Evolutionary conservation across 371 early-diverging fungal species (phyloP), one percentile per base, ranked within the genome.

Genomic region (Syncephalastrum contaminatum): DNA sequence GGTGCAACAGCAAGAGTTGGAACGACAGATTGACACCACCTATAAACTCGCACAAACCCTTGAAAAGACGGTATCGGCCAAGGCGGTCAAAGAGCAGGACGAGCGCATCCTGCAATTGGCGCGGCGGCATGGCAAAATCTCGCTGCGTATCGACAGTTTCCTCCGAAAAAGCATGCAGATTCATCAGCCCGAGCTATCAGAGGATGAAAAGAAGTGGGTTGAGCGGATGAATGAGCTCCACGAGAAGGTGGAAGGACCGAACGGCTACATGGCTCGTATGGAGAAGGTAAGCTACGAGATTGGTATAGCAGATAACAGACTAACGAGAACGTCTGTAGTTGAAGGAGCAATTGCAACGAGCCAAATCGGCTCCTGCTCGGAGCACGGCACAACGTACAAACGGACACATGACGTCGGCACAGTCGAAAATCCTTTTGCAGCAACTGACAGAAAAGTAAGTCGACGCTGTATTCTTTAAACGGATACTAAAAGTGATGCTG

Each of bases 151-250:
- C 4, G 68, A 67, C 21, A 53, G 56, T 14, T 20, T 63, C 4
- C 19, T 67, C 19, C 57, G 63, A n/a, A 47, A 55, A 20, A 21
- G 56, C 21, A 44, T 60, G 41, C 49, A 48, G 24, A 19, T 24
- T 12, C 41, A 55, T 14, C 51, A 63, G 12, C 57, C 60, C 15
- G 60, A 51, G 14, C 20, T 67, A 12, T 58, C 63, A 14, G 18
- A 14, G 6, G 24, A 59, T 19, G 68, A 67, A 55, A 67, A 57
- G 46, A 43, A 51, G 16, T 67, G 68, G 68, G 49, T 63, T 8
- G 49, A 63, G 42, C 51, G 56, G 13, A 43, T 67, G 13, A 44
- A 67, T 4, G 48, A 52, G 6, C 54, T 67, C 4, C 48, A 63
- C 13, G 52, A 56, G 14, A 27, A 41, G 4, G 53, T 67, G 4